Conservation (phyloP, 495 filamentous ascomycete species). For the Penicillium pulvis region DNA sequence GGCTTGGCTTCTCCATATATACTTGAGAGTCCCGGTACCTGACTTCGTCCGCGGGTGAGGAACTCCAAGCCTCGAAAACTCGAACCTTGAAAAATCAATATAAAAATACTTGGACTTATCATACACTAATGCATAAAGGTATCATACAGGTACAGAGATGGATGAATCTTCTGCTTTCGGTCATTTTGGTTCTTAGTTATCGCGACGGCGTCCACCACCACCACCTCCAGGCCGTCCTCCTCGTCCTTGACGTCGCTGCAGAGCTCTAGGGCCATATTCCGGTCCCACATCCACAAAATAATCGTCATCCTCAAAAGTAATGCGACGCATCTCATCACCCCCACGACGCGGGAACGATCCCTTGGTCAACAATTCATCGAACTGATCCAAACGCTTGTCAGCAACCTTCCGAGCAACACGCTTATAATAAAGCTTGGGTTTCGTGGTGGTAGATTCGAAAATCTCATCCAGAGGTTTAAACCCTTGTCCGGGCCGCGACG, state of each 20-base stretch:
- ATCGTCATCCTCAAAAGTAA: conserved; percentile 75
- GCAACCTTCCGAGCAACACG: conserved; percentile 54
- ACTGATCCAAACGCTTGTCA: conserved; percentile 64
- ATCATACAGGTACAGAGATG: background rate
- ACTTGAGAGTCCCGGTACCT: background rate
- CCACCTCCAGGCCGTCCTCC: conserved; percentile 29
- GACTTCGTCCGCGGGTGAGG: no score
- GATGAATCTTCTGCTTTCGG: background rate
- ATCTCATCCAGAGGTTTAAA: conserved; percentile 64
- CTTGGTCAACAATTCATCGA: conserved; percentile 56
- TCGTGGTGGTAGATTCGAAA: conserved; percentile 62
- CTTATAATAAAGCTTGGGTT: conserved; percentile 71
- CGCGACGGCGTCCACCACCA: background rate
- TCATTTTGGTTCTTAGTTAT: background rate
- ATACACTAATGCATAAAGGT: background rate
- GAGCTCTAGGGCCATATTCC: conserved; percentile 54
- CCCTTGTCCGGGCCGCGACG: conserved; percentile 42
- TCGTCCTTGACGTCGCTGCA: conserved; percentile 39
- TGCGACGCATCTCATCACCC: conserved; percentile 69
- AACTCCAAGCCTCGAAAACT: no score
- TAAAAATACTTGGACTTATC: background rate
- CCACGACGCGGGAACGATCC: conserved; percentile 46
- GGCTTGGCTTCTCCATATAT: background rate
- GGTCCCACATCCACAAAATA: conserved; percentile 73
- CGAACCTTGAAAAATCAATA: background rate